phyloP scores from a whole-genome alignment of 176 grass and related monocot species.

The Miscanthus lutarioriparius region DNA sequence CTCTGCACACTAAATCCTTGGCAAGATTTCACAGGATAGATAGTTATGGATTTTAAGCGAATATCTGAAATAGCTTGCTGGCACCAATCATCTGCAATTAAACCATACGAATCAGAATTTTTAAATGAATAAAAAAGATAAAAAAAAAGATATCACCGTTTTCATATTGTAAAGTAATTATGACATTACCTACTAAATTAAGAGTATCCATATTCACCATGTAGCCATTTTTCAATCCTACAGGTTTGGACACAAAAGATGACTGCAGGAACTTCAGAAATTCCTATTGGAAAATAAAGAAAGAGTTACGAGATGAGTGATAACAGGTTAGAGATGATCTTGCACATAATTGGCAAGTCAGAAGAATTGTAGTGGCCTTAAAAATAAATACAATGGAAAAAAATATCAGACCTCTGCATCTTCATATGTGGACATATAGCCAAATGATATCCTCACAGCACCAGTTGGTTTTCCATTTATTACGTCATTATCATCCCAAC shows the following conservation, averaged over 20 bases:
- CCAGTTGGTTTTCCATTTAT: constrained; percentile 94
- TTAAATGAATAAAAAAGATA: background rate
- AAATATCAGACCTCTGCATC: constrained; percentile 60
- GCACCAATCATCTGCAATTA: constrained; percentile 46
- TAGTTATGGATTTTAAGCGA: constrained; percentile 69
- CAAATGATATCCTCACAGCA: constrained; percentile 97
- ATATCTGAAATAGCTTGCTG: constrained; percentile 37
- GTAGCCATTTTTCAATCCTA: constrained; percentile 34
- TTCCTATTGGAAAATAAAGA: constrained; percentile 45
- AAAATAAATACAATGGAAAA: constrained; percentile 22
- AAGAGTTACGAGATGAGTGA: constrained; percentile 5
- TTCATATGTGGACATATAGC: constrained; percentile 90
- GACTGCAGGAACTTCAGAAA: constrained; percentile 69
- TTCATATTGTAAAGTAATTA: constrained; percentile 27
- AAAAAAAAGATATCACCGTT: background rate
- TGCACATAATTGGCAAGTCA: background rate
- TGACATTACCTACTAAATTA: constrained; percentile 62
- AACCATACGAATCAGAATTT: constrained; percentile 21
- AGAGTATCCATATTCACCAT: constrained; percentile 38
- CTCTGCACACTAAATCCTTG: constrained; percentile 67
- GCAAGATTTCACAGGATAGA: constrained; percentile 98
- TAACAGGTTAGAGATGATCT: constrained; percentile 1
- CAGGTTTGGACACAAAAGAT: constrained; percentile 64
- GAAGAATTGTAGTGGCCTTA: background rate
- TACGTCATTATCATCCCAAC: constrained; percentile 96